Base-by-base conservation (phyloP, 495 filamentous ascomycete species). In the Penicillium canariense region DNA sequence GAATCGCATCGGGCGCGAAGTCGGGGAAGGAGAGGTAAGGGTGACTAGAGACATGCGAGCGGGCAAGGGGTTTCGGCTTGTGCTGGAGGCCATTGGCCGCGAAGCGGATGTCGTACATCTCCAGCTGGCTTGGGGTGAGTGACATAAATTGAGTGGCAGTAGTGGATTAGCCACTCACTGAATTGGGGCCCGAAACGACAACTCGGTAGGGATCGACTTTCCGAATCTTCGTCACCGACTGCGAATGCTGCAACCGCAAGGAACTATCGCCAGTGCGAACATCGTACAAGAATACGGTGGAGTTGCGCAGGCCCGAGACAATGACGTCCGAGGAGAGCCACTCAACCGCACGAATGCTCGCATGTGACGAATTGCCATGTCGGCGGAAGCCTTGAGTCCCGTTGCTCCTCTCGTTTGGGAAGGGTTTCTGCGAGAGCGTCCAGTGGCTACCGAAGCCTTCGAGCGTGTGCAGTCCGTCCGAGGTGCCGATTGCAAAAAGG, bases 81-180 rank as follows among this genome's bases (percentile, higher is more conserved):
- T 46, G 58, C 35, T 73, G 68, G 9, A 67, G 38, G 32, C 63
- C 65, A 31, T 69, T 68, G 10, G 64, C 54, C 0, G 69, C 61
- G 49, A 63, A 76, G 20, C 75, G 73, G n/a, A 78, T 59, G 47
- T 78, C 75, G 52, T 75, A 76, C 68, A 76, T 75, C 60, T 70
- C 59, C n/a, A 76, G 61, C 75, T 77, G 45, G 7, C 0, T 14
- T 17, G 3, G 20, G 14, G 12, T 28, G 4, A 18, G 20, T 11
- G 34, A 9, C 11, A 17, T 30, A 5, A 11, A 1, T 18, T 7
- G 14, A 14, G 10, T 18, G 10, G 14, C 20, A 39, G 32, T 17
- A 22, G 30, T 28, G 9, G 22, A 14, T 15, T 17, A 20, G 39
- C 11, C 26, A 56, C 69, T 12, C 68, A 77, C 75, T 26, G 65